These are phyloP conservation scores for Quercus wislizeni DNA, from an alignment of 306 rosid species.

Conservation along the genomic window DNA sequence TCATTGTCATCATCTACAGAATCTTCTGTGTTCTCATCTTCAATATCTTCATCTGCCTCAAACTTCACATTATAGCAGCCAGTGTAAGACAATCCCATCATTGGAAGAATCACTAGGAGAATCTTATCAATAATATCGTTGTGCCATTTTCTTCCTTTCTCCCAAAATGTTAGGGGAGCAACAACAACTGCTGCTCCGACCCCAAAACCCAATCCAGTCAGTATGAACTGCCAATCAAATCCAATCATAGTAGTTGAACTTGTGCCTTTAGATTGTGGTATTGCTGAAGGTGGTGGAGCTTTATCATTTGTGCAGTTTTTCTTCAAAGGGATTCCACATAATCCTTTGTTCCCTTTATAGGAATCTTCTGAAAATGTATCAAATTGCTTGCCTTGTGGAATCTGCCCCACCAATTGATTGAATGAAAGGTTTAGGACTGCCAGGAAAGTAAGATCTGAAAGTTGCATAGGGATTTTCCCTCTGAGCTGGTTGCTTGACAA, in stretches of 20 bases:
- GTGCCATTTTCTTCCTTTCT: conserved; percentile 67
- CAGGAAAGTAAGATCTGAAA: conserved; percentile 25
- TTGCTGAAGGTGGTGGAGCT: background rate
- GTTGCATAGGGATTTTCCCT: conserved; percentile 1
- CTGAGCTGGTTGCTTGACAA: conserved; percentile 11
- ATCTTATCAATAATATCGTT: conserved; percentile 41
- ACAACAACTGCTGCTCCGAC: conserved; percentile 71
- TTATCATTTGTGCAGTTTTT: too few species aligned
- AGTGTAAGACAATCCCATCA: conserved; percentile 45
- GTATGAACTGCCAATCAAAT: conserved; percentile 67
- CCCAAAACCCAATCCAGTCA: conserved; percentile 76
- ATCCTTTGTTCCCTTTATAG: background rate
- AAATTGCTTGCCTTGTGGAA: too few species aligned
- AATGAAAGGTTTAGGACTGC: background rate
- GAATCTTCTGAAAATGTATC: background rate
- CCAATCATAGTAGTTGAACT: background rate
- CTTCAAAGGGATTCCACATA: background rate
- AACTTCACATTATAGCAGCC: conserved; percentile 28
- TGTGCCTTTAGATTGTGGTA: background rate
- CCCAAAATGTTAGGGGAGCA: conserved; percentile 56
- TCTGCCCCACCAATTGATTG: too few species aligned
- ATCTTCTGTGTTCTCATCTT: conserved; percentile 22
- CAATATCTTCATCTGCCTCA: conserved; percentile 34
- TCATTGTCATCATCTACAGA: conserved; percentile 18
- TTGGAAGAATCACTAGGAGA: conserved; percentile 56